phyloP scores from a whole-genome alignment of 108 stramenopile genomes.

The Nannochloropsis granulata region DNA sequence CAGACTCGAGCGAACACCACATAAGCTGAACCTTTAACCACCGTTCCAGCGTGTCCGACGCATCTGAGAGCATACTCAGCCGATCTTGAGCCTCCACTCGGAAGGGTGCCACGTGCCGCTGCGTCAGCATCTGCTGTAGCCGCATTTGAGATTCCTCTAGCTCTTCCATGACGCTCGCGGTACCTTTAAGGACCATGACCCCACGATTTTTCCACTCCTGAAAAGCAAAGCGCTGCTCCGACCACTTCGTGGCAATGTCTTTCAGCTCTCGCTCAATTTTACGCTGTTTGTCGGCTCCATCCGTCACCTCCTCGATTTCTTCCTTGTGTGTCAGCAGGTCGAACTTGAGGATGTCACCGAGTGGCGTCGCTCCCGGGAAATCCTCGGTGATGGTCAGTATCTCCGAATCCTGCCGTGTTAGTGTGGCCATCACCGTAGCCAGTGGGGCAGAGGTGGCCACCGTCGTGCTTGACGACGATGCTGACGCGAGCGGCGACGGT shows the following conservation, averaged over 20 bases:
- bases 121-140: constrained; percentile 67
- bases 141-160: constrained; percentile 77
- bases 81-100: constrained; percentile 57
- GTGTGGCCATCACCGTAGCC: background rate
- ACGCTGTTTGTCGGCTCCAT: constrained; percentile 71
- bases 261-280: constrained; percentile 58
- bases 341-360: background rate
- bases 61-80: constrained; percentile 57
- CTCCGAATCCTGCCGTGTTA: constrained; percentile 32
- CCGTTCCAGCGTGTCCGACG: constrained; percentile 67
- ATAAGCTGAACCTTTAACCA: constrained; percentile 80
- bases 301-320: constrained; percentile 67
- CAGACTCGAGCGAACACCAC: constrained; percentile 77
- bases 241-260: constrained; percentile 59
- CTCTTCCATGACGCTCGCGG: constrained; percentile 61
- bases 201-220: constrained; percentile 62
- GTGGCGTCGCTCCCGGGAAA: background rate
- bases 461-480: background rate
- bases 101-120: constrained; percentile 66
- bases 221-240: constrained; percentile 49
- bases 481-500: background rate
- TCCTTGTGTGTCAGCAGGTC: constrained; percentile 19
- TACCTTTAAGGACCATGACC: constrained; percentile 56
- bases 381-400: constrained; percentile 26
- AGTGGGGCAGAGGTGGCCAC: background rate